phyloP scores from a whole-genome alignment of 2,329 filamentous ascomycete genomes.

The Trichoderma sp. region DNA sequence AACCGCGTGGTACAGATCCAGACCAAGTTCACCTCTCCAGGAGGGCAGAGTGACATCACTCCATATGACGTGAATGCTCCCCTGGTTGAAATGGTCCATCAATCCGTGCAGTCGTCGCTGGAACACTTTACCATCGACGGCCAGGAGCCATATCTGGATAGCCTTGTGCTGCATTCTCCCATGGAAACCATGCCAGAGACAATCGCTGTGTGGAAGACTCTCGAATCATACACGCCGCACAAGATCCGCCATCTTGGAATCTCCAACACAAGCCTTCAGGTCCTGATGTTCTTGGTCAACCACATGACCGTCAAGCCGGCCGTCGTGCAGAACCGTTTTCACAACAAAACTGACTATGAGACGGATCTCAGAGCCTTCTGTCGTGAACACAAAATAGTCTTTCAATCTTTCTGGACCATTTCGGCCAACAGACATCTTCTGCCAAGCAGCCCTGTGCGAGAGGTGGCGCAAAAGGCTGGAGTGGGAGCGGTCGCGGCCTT shows the following conservation, averaged over 20 bases:
- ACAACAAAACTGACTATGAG: constrained; percentile 62
- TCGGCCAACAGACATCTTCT: constrained; percentile 50
- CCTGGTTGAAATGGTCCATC: constrained; percentile 65
- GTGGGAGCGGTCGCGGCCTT: constrained; percentile 47
- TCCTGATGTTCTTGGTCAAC: constrained; percentile 54
- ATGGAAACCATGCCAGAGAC: constrained; percentile 51
- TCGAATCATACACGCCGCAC: constrained; percentile 68
- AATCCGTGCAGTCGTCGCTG: constrained; percentile 69
- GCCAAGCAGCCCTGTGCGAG: constrained; percentile 49
- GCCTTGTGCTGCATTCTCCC: constrained; percentile 73
- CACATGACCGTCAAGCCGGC: constrained; percentile 48
- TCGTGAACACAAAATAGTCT: constrained; percentile 46
- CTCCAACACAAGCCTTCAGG: constrained; percentile 67
- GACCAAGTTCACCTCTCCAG: constrained; percentile 76
- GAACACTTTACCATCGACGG: constrained; percentile 57
- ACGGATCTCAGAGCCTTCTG: constrained; percentile 57
- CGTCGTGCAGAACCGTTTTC: constrained; percentile 78
- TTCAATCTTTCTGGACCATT: constrained; percentile 60
- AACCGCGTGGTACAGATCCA: constrained; percentile 58
- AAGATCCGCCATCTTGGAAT: constrained; percentile 70
- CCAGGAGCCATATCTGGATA: constrained; percentile 60
- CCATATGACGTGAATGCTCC: constrained; percentile 64
- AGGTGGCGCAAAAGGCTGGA: constrained; percentile 48
- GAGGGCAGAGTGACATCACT: constrained; percentile 61
- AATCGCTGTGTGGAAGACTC: constrained; percentile 64